Conservation (phyloP, 768 basidiomycete species). For the Imleria badia region DNA sequence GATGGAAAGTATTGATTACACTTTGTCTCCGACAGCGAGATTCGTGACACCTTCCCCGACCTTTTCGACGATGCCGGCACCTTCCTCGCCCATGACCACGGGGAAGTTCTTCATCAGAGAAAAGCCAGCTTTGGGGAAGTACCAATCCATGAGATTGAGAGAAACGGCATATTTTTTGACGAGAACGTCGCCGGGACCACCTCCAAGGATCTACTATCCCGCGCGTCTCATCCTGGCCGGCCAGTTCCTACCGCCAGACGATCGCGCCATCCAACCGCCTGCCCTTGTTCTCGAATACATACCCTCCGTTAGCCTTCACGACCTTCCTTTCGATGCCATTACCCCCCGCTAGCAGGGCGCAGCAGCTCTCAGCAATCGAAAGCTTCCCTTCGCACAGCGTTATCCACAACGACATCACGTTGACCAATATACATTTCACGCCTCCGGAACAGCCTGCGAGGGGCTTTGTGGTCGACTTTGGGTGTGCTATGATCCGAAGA, state of each 20-base stretch:
- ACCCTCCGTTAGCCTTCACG: background rate
- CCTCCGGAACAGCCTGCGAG: background rate
- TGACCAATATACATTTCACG: background rate
- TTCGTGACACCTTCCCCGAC: slow-evolving; percentile 27
- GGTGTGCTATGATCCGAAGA: background rate
- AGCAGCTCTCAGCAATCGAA: background rate
- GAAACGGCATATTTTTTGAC: slow-evolving; percentile 39
- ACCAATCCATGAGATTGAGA: slow-evolving; percentile 43
- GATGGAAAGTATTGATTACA: too few species aligned
- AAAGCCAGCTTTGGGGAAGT: background rate
- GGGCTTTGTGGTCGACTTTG: background rate
- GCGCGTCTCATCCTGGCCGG: background rate
- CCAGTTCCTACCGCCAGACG: background rate
- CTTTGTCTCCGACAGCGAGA: background rate
- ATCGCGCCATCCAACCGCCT: background rate
- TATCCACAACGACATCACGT: slow-evolving; percentile 1
- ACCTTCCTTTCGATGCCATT: background rate
- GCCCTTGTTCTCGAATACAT: slow-evolving; percentile 5
- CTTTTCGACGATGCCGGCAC: slow-evolving; percentile 35
- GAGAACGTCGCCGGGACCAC: slow-evolving; percentile 39
- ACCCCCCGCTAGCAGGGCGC: background rate
- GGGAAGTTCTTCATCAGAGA: slow-evolving; percentile 35
- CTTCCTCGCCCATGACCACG: slow-evolving; percentile 34
- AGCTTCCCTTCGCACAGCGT: background rate
- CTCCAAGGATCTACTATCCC: slow-evolving; percentile 5